A percentile compares a stretch with the other conserved stretches of the same genome.
phyloP scores from a whole-genome alignment of 1,284 basidiomycete species.

The Sphagnurus paluster region DNA sequence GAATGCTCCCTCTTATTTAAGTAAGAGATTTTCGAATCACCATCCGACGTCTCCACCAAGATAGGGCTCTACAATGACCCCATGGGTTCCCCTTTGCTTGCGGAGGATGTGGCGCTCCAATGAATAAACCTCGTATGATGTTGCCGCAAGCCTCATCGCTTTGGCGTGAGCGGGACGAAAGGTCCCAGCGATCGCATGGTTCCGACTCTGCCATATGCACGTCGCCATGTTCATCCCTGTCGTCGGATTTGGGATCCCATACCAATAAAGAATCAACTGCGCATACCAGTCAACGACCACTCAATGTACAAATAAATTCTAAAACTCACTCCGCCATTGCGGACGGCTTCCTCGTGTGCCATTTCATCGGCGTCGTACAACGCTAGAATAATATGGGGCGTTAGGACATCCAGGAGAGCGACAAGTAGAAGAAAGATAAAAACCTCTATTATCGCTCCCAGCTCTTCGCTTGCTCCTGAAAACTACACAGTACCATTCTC shows the following conservation, averaged over 20 bases:
- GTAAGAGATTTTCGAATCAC: no score
- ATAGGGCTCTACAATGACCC: slow-evolving; percentile 60
- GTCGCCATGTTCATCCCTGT: slow-evolving; percentile 88
- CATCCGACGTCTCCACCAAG: slow-evolving; percentile 70
- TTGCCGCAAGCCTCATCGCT: slow-evolving; percentile 79
- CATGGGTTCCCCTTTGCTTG: slow-evolving; percentile 60
- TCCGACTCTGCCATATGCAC: slow-evolving; percentile 92
- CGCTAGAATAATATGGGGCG: slow-evolving; percentile 38
- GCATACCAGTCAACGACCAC: slow-evolving; percentile 9
- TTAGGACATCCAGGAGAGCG: slow-evolving; percentile 9
- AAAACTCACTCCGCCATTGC: slow-evolving; percentile 72
- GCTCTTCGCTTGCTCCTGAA: slow-evolving; percentile 80
- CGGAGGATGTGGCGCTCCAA: slow-evolving; percentile 74
- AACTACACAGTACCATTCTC: slow-evolving; percentile 90
- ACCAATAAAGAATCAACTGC: slow-evolving; percentile 86
- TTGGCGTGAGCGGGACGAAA: slow-evolving; percentile 76
- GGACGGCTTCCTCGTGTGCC: slow-evolving; percentile 89
- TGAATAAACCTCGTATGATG: slow-evolving; percentile 78
- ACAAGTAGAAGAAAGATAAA: slow-evolving; percentile 13
- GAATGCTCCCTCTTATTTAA: no score
- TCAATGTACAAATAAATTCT: slow-evolving; percentile 6
- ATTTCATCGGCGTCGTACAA: slow-evolving; percentile 83
- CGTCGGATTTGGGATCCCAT: slow-evolving; percentile 75
- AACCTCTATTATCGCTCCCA: slow-evolving; percentile 68
- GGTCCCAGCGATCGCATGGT: slow-evolving; percentile 79